These are phyloP conservation scores for Baudoinia panamericana DNA, from an alignment of 495 filamentous ascomycete genomes.

Conservation along the genomic window DNA sequence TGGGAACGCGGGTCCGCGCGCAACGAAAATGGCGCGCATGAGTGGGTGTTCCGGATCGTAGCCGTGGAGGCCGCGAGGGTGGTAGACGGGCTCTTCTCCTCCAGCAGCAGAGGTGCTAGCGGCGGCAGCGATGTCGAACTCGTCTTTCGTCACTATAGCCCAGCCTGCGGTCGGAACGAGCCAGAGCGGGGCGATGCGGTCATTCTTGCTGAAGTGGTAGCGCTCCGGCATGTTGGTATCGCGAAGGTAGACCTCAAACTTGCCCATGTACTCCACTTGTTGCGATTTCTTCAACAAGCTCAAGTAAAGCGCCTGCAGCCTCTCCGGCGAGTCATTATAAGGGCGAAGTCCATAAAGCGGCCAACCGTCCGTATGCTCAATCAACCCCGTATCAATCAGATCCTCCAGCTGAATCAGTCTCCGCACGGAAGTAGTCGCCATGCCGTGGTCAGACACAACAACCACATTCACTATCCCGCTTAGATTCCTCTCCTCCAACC, in stretches of 20 bases:
- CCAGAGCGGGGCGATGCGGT: constrained; percentile 85
- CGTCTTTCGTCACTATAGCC: constrained; percentile 67
- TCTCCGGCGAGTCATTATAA: constrained; percentile 42
- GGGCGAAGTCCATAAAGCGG: constrained; percentile 79
- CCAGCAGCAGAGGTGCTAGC: constrained; percentile 42
- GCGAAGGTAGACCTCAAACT: constrained; percentile 70
- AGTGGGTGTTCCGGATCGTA: constrained; percentile 83
- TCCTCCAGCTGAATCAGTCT: constrained; percentile 93
- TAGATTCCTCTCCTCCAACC: constrained; percentile 67
- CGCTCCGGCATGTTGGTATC: constrained; percentile 74
- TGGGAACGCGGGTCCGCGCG: constrained; percentile 75
- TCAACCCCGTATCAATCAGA: constrained; percentile 55
- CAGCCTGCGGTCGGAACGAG: constrained; percentile 82
- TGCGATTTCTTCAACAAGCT: constrained; percentile 36
- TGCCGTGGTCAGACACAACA: constrained; percentile 95
- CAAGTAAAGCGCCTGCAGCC: constrained; percentile 31
- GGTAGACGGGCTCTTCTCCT: no score
- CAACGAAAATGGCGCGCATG: constrained; percentile 88
- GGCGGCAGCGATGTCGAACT: constrained; percentile 56
- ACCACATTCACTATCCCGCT: constrained; percentile 89
- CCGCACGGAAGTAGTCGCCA: constrained; percentile 76
- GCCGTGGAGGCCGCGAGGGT: constrained; percentile 70
- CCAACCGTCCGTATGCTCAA: constrained; percentile 88
- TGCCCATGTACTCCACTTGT: constrained; percentile 35
- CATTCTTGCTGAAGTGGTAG: constrained; percentile 74